Base-by-base conservation (phyloP, 2,329 filamentous ascomycete genomes). In the Arthrobotrys megalospora region DNA sequence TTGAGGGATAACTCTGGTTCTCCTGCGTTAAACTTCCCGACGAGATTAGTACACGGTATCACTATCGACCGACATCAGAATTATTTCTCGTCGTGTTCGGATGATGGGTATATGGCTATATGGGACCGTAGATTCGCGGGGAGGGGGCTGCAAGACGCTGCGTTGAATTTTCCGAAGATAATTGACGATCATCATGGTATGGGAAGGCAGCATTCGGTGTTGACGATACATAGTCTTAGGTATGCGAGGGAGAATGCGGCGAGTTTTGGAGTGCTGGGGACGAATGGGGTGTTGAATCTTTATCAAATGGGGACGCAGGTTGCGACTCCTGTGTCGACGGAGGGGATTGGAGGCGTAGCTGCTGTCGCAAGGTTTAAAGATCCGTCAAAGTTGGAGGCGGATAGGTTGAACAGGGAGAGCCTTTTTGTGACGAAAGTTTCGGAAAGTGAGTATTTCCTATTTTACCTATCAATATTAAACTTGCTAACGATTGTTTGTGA, bases 31-130 rank as follows among this genome's bases (percentile, higher is more conserved):
- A 86, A 87, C 60, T 85, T 85, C 38, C 83, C 85, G 0, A 87
- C 87, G 1, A 85, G 86, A 3, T 85, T 87, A 79, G 86, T 88
- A 6, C 86, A 88, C 80, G 88, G 88, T 60, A 85, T 96, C 68
- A 89, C 92, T 14, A 92, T 96, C 77, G 92, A 96, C 85, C 86
- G 90, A 21, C 92, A 96, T 81, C 90, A 91, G 80, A 94, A 96
- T 81, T 95, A 94, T 84, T 95, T 96, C 85, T 90, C 93, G 0
- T 94, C 93, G 0, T 93, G 92, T 12, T 91, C 91, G 2, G 81
- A 82, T 2, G 81, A 82, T 45, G 79, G 80, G 12, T 67, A 80
- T 6, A 80, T 82, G 52, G 79, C 80, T 3, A 80, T 82, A 2
- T 82, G 81, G 81, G 81, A 82, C 58, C 72, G 80, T 6, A 58